Evolutionary conservation across 805 yeast species (phyloP).

Genomic region (Lachancea mirantina): DNA sequence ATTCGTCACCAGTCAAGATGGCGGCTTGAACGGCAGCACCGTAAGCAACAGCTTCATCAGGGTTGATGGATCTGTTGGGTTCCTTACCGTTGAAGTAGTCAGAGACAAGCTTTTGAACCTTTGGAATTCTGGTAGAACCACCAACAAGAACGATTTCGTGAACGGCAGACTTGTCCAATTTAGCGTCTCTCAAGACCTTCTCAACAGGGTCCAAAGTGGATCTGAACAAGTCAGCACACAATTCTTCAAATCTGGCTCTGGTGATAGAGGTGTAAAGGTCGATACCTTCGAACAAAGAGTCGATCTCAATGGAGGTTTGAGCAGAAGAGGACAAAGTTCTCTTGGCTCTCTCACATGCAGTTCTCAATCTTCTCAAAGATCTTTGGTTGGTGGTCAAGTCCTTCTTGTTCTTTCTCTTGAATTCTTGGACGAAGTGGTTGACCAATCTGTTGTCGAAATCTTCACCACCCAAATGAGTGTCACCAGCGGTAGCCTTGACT

Average conservation of each 20-base stretch:
- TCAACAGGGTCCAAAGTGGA: constrained; percentile 94
- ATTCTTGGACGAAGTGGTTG: constrained; percentile 86
- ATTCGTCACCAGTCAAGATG: constrained; percentile 92
- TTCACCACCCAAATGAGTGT: constrained; percentile 96
- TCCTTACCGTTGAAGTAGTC: constrained; percentile 98
- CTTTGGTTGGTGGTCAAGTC: constrained; percentile 90
- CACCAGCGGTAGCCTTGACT: constrained; percentile 83
- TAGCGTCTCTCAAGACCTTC: constrained; percentile 89
- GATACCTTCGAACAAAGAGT: constrained; percentile 91
- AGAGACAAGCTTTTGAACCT: constrained; percentile 91
- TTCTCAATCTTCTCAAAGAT: constrained; percentile 96
- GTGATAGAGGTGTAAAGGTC: constrained; percentile 97
- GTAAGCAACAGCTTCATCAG: constrained; percentile 99
- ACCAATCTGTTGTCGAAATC: constrained; percentile 97
- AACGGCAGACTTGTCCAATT: constrained; percentile 85
- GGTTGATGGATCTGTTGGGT: constrained; percentile 96
- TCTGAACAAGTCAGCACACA: constrained; percentile 94
- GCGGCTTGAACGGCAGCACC: constrained; percentile 99
- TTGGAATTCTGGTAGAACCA: constrained; percentile 99
- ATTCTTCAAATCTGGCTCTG: constrained; percentile 98
- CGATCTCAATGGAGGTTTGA: constrained; percentile 94
- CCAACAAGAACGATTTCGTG: constrained; percentile 95
- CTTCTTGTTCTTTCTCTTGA: constrained; percentile 97
- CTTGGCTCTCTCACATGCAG: constrained; percentile 99
- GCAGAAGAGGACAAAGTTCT: constrained; percentile 96